These are phyloP conservation scores for Phytopythium ostracodes DNA, from an alignment of 352 stramenopile species.

Conservation along the genomic window DNA sequence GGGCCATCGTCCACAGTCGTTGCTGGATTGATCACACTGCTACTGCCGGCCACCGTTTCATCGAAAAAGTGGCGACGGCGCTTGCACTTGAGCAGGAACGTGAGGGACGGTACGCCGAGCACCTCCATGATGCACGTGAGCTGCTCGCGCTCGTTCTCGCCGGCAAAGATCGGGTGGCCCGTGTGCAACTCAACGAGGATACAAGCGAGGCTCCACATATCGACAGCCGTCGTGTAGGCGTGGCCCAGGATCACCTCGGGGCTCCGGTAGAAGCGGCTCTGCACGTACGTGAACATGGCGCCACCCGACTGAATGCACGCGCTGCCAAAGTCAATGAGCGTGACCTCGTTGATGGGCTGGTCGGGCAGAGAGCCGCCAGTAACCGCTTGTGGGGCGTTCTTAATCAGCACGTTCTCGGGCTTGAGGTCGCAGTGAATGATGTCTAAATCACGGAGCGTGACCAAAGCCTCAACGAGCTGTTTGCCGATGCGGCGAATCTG, in stretches of 20 bases:
- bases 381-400: constrained; percentile 8
- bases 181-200: constrained; percentile 83
- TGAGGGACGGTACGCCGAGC: constrained; percentile 38
- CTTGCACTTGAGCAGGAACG: constrained; percentile 49
- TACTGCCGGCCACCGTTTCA: constrained; percentile 9
- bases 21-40: no score
- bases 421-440: constrained; percentile 99
- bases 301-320: constrained; percentile 88
- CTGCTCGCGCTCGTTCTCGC: constrained; percentile 81
- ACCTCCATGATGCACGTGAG: constrained; percentile 87
- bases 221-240: constrained; percentile 64
- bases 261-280: constrained; percentile 97
- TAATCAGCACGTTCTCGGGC: constrained; percentile 94
- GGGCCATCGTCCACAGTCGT: not conserved
- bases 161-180: constrained; percentile 81
- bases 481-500: constrained; percentile 85
- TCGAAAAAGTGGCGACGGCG: constrained; percentile 68
- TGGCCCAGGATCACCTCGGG: constrained; percentile 96
- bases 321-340: constrained; percentile 98
- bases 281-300: constrained; percentile 96
- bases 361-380: constrained; percentile 17
- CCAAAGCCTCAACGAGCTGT: constrained; percentile 86
- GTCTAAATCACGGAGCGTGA: constrained; percentile 65
- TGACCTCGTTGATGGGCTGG: constrained; percentile 37
- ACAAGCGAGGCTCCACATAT: constrained; percentile 91